A percentile compares a stretch with the other conserved stretches of the same genome.
Conservation (phyloP, 192 early-diverging fungal species). For the Coemansia sp. region DNA sequence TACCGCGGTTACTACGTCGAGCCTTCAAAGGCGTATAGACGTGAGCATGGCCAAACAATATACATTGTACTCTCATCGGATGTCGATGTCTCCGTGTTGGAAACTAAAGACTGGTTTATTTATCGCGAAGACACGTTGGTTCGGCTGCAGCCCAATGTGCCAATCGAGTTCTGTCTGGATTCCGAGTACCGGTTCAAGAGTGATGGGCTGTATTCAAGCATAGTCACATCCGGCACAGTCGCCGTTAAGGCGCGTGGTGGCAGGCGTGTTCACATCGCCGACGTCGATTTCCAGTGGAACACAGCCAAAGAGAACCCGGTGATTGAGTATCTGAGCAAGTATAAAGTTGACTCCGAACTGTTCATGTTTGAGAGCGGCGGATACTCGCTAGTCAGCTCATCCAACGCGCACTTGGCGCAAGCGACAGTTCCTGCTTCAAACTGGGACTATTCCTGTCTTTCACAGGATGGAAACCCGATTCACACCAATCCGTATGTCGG, state of each 20-base stretch:
- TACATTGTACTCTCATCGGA: slow-evolving; percentile 61
- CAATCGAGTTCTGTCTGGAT: slow-evolving; percentile 80
- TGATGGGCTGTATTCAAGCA: slow-evolving; percentile 57
- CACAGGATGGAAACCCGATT: slow-evolving; percentile 87
- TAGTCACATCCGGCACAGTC: slow-evolving; percentile 68
- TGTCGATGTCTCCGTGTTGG: slow-evolving; percentile 76
- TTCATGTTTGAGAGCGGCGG: slow-evolving; percentile 76
- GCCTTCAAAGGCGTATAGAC: slow-evolving; percentile 71
- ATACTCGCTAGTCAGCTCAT: not conserved
- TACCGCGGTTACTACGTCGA: slow-evolving; percentile 75
- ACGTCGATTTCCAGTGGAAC: slow-evolving; percentile 66
- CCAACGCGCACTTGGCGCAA: not conserved
- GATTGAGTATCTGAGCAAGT: slow-evolving; percentile 73
- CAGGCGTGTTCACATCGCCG: slow-evolving; percentile 66
- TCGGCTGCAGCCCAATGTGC: slow-evolving; percentile 51
- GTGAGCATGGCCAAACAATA: slow-evolving; percentile 62
- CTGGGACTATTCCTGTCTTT: slow-evolving; percentile 72
- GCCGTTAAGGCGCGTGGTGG: slow-evolving; percentile 56
- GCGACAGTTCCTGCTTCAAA: slow-evolving; percentile 67
- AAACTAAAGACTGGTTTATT: slow-evolving; percentile 82
- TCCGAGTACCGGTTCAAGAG: slow-evolving; percentile 64
- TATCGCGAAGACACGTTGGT: not conserved
- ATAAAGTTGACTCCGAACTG: slow-evolving; percentile 66
- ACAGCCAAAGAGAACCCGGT: slow-evolving; percentile 74
- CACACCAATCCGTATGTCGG: slow-evolving; percentile 93